Conservation (phyloP, 1,139 yeast genomes). For the Meyerozyma smithsonii region DNA sequence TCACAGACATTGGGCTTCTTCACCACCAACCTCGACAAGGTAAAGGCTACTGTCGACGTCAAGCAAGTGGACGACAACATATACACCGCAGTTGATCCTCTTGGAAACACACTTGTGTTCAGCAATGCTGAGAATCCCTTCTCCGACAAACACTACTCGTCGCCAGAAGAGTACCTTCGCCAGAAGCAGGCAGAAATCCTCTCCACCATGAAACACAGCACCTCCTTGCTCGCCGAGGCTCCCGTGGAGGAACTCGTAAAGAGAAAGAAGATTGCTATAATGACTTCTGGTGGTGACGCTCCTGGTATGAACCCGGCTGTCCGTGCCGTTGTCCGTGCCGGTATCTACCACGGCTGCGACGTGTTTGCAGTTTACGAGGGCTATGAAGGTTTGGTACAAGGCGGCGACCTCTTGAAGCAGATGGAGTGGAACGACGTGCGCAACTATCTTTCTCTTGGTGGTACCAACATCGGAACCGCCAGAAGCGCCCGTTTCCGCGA, state of each 20-base stretch:
- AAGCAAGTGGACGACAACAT: conserved; percentile 11
- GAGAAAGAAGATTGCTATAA: conserved; percentile 74
- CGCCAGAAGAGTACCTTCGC: conserved; percentile 27
- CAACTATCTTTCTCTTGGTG: conserved; percentile 88
- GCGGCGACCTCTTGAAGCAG: conserved; percentile 69
- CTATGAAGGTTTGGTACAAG: conserved; percentile 87
- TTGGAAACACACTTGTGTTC: conserved; percentile 50
- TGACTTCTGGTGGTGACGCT: conserved; percentile 98
- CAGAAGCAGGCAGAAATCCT: conserved; percentile 16
- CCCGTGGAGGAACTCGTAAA: conserved; percentile 6
- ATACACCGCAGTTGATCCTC: conserved; percentile 45
- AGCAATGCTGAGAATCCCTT: conserved; percentile 30
- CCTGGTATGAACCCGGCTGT: conserved; percentile 98
- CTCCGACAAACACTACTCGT: conserved; percentile 20
- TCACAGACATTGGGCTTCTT: conserved; percentile 39
- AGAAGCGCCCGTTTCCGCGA: conserved; percentile 83
- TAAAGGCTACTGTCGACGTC: conserved; percentile 22
- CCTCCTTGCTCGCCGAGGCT: not conserved
- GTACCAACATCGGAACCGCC: conserved; percentile 95
- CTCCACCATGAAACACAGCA: conserved; percentile 10
- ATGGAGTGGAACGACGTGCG: conserved; percentile 93
- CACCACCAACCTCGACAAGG: conserved; percentile 40
- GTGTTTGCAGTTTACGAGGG: conserved; percentile 96
- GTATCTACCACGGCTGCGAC: conserved; percentile 84
- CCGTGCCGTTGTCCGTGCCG: conserved; percentile 89